Conservation (phyloP, 2,329 filamentous ascomycete species). For the Kalmusia sp. region DNA sequence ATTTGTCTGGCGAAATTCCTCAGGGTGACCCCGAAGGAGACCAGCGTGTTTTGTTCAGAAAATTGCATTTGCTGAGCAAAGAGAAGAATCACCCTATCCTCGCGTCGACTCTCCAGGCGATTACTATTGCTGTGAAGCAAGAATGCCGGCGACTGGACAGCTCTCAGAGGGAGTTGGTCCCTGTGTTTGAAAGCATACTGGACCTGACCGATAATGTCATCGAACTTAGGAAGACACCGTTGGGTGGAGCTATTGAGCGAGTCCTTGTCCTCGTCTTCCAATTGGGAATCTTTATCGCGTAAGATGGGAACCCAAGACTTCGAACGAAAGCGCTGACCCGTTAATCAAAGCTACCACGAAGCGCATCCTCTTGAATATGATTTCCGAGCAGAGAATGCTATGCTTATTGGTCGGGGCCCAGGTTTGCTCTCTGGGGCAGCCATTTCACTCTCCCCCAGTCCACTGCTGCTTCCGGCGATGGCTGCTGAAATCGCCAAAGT, state of each 20-base stretch:
- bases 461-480: not conserved
- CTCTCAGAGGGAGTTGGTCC: not conserved
- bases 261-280: slow-evolving; percentile 4
- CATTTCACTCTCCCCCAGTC: not conserved
- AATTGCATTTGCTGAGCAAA: slow-evolving; percentile 1
- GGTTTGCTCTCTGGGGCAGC: too few species aligned
- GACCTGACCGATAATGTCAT: slow-evolving; percentile 4
- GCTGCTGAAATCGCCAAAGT: not conserved
- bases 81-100: not conserved
- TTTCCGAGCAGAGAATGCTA: not conserved
- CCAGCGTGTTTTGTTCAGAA: slow-evolving; percentile 3
- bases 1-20: slow-evolving; percentile 6
- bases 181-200: not conserved
- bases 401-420: slow-evolving; percentile 1
- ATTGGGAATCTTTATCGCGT: slow-evolving; percentile 2
- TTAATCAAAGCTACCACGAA: not conserved
- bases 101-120: not conserved
- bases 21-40: slow-evolving; percentile 6
- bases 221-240: not conserved
- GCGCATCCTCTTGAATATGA: slow-evolving; percentile 1
- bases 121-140: not conserved
- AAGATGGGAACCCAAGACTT: not conserved
- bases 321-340: too few species aligned
- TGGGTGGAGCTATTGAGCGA: slow-evolving; percentile 1
- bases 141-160: not conserved